A percentile compares a stretch with the other conserved stretches of the same genome.
Conservation (phyloP, 2,329 filamentous ascomycete genomes). For the Aspergillus melleus region DNA sequence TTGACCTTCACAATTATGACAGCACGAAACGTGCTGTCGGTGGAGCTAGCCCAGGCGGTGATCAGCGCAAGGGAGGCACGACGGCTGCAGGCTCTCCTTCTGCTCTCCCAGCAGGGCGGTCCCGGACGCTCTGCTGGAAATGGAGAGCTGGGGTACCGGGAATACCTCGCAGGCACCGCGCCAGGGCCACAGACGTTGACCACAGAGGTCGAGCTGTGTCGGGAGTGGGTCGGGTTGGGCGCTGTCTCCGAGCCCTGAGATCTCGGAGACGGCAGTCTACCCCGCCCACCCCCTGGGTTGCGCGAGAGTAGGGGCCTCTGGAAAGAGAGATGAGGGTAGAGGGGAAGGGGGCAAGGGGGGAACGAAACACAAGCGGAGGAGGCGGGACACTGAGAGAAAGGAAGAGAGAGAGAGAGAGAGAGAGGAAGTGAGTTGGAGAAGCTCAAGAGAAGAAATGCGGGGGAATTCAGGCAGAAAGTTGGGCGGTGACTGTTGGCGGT, state of each 20-base stretch:
- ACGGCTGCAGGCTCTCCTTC: slow-evolving; percentile 23
- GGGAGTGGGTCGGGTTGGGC: slow-evolving; percentile 19
- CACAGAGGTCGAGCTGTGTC: slow-evolving; percentile 11
- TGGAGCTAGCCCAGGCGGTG: slow-evolving; percentile 19
- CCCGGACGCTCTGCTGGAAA: slow-evolving; percentile 6
- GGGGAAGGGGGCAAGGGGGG: background rate
- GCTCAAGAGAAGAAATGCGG: background rate
- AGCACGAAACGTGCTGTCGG: slow-evolving; percentile 13
- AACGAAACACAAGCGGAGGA: background rate
- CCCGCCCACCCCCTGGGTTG: background rate
- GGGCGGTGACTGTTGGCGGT: background rate
- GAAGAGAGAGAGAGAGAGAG: background rate
- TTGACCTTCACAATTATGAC: slow-evolving; percentile 22
- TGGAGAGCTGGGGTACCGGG: slow-evolving; percentile 23
- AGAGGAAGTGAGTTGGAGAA: background rate
- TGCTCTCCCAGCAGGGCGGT: slow-evolving; percentile 2
- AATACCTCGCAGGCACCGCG: slow-evolving; percentile 13
- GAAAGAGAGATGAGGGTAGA: background rate
- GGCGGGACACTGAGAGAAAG: background rate
- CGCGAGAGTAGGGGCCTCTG: background rate
- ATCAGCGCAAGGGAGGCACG: slow-evolving; percentile 31
- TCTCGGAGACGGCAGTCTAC: background rate
- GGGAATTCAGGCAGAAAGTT: background rate
- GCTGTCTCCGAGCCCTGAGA: background rate
- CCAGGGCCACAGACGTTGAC: background rate